Base-by-base conservation (phyloP, 2,329 filamentous ascomycete genomes). In the Plectosphaerella cucumerina region DNA sequence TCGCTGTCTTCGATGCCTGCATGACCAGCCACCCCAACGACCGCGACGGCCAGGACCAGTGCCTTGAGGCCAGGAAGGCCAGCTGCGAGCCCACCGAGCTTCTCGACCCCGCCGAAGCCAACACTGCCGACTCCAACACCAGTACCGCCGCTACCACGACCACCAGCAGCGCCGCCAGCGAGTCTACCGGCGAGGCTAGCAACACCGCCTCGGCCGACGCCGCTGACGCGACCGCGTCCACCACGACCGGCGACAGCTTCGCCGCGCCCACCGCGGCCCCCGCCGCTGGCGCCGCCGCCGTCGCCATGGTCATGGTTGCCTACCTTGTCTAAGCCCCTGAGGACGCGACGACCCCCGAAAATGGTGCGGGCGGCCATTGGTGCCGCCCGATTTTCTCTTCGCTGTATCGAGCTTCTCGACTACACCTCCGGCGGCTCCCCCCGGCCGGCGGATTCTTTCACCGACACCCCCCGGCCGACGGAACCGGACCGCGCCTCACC, bases 251-350 rank as follows among this genome's bases (percentile, higher is more conserved):
- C 8, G 59, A 60, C 31, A 66, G 48, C 50, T 57, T 70, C 21
- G 71, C 70, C 46, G 70, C 65, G 47, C 63, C 70, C 58, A 70
- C 18, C 47, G 67, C 76, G 54, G 77, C 72, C 41, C 66, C 68
- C 52, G 74, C 75, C 45, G 72, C 70, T 41, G 67, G 64, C 20
- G 55, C 53, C 18, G 76, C 75, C 6, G 75, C 71, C 33, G 70
- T 75, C 39, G 80, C 77, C 52, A 63, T 78, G 43, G 79, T 77
- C 50, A 62, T 81, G 43, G 65, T 82, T 54, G 79, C 78, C 56
- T 77, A 76, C 58, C 63, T 80, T 56, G 62, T 81, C 60, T 81
- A 73, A 48, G 5, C 12, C 22, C 1, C 10, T 17, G 8, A 12
- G 31, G 33, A 20, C 3, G 26, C 26, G 26, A 31, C 17, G 33